Evolutionary conservation across 2,329 filamentous ascomycete genomes (phyloP).

Genomic region (Monosporascus sp.): DNA sequence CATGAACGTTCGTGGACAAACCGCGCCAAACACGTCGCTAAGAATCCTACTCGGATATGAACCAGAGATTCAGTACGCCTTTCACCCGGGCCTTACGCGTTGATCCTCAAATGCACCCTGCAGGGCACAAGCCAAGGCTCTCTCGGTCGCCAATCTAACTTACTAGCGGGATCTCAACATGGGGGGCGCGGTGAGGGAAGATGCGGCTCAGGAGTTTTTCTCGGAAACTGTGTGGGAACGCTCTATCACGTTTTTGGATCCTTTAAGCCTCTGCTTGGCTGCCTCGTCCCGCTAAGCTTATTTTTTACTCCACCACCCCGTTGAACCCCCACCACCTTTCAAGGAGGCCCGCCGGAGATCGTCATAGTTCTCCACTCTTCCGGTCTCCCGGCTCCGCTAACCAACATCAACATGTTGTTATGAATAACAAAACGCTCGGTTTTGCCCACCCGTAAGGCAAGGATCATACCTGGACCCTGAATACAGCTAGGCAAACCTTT

Average conservation of each 20-base stretch:
- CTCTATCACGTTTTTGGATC: not conserved
- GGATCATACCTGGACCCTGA: too few species aligned
- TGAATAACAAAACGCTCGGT: too few species aligned
- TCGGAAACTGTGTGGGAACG: not conserved
- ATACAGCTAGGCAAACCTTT: too few species aligned
- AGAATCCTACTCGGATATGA: too few species aligned
- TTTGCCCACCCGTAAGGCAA: too few species aligned
- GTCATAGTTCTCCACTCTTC: not conserved
- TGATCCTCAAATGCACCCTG: not conserved
- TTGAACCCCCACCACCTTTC: not conserved
- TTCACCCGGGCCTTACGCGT: not conserved
- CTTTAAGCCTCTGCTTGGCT: not conserved
- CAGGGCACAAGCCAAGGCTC: not conserved
- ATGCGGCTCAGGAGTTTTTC: not conserved
- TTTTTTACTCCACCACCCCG: not conserved
- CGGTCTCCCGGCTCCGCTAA: not conserved
- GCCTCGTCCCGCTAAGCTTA: not conserved
- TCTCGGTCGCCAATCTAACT: not conserved
- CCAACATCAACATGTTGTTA: not conserved
- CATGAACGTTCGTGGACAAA: too few species aligned
- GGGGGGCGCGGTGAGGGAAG: not conserved
- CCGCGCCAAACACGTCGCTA: too few species aligned
- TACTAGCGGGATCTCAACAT: not conserved
- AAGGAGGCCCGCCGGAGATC: not conserved
- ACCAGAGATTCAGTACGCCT: too few species aligned